Evolutionary conservation across 1,284 basidiomycete species (phyloP).

Genomic region (Ustilago tritici): DNA sequence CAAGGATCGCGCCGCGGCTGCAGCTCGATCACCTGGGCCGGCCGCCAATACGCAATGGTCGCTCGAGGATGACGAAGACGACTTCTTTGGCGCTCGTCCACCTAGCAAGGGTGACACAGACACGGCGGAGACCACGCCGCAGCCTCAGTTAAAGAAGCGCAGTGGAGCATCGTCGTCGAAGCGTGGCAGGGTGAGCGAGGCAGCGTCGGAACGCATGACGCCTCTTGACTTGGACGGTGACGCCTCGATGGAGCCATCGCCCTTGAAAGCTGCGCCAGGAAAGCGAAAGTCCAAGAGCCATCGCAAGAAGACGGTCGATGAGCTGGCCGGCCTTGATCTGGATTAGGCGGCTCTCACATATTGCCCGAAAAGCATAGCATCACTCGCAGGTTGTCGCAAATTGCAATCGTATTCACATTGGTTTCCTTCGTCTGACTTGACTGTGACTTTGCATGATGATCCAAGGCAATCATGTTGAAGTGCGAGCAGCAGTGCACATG

Average conservation of each 20-base stretch:
- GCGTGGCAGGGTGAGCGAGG: slow-evolving; percentile 36
- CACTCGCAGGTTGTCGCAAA: neutral
- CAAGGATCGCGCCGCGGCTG: slow-evolving; percentile 53
- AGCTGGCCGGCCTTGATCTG: slow-evolving; percentile 43
- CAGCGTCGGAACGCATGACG: slow-evolving; percentile 39
- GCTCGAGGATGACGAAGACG: slow-evolving; percentile 69
- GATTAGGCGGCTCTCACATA: slow-evolving; percentile 6
- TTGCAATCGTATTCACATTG: neutral
- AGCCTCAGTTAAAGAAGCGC: slow-evolving; percentile 39
- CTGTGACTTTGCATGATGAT: neutral
- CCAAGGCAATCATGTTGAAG: neutral
- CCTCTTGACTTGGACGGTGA: slow-evolving; percentile 40
- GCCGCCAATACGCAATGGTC: slow-evolving; percentile 54
- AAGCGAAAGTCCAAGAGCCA: slow-evolving; percentile 55
- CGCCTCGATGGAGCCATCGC: slow-evolving; percentile 23
- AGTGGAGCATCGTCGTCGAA: slow-evolving; percentile 17
- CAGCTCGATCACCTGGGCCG: slow-evolving; percentile 27
- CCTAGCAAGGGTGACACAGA: slow-evolving; percentile 47
- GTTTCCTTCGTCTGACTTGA: neutral
- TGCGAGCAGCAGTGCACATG: neutral
- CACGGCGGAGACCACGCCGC: slow-evolving; percentile 51
- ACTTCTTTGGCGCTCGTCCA: slow-evolving; percentile 65
- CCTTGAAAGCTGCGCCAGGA: slow-evolving; percentile 12
- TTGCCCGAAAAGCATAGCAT: neutral
- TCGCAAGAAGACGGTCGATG: slow-evolving; percentile 54